These are phyloP conservation scores for Isoetes taiwanensis DNA, from an alignment of 75 land plant species.

Conservation along the genomic window DNA sequence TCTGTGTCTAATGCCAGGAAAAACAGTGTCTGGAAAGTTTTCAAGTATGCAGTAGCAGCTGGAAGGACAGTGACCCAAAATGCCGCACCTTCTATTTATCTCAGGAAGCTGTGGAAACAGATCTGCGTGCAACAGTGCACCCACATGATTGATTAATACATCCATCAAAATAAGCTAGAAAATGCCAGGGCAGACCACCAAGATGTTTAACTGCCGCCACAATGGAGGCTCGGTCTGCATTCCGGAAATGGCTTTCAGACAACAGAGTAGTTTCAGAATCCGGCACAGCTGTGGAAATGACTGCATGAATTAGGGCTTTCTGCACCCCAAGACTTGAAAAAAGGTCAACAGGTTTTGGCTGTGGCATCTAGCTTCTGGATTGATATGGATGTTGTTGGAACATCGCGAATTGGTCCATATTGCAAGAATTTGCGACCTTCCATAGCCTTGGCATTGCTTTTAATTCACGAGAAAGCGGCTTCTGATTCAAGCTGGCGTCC, in stretches of 20 bases:
- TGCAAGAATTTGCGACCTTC: constrained; percentile 55
- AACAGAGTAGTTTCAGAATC: constrained; percentile 23
- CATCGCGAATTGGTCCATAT: constrained; percentile 47
- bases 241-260: constrained; percentile 41
- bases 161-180: no score
- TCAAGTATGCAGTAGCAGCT: no score
- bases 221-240: no score
- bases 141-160: no score
- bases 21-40: no score
- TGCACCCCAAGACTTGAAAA: constrained; percentile 36
- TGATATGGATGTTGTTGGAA: constrained; percentile 39
- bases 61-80: no score
- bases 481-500: constrained; percentile 41
- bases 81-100: no score
- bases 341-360: constrained; percentile 60
- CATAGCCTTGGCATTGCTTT: constrained; percentile 56
- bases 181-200: no score
- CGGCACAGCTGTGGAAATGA: constrained; percentile 29
- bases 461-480: constrained; percentile 42
- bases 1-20: no score
- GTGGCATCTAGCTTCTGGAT: constrained; percentile 72
- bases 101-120: no score
- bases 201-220: no score
- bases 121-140: no score
- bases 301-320: constrained; percentile 53